Evolutionary conservation across 23 red algal genomes (phyloP).

Genomic region (Agarophyton chilense): DNA sequence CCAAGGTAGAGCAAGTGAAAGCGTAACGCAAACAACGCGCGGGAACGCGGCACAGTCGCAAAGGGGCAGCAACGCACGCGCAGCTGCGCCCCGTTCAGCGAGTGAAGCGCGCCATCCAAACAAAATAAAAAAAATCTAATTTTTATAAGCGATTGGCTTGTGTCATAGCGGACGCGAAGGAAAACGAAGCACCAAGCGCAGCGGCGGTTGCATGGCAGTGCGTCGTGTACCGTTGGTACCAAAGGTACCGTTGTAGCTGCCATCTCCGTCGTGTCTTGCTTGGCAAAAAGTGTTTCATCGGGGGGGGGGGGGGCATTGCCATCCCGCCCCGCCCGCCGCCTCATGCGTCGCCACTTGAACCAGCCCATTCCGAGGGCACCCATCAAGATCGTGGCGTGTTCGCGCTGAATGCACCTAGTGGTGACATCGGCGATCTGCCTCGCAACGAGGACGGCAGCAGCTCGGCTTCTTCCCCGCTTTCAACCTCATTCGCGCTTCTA

Average conservation of each 20-base stretch:
- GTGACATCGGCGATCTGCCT: neutral
- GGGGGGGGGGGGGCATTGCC: too few species aligned
- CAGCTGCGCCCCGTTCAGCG: too few species aligned
- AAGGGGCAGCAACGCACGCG: neutral
- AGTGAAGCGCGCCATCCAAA: too few species aligned
- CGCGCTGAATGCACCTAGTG: neutral
- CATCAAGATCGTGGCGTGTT: neutral
- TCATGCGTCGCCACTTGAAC: neutral
- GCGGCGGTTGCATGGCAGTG: too few species aligned
- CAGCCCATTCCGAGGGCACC: neutral
- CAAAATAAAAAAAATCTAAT: too few species aligned
- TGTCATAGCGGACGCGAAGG: too few species aligned
- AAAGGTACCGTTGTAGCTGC: too few species aligned
- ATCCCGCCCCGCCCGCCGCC: too few species aligned
- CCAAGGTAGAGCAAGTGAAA: neutral
- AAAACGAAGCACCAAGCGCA: too few species aligned
- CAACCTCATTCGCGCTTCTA: neutral
- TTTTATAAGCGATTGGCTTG: too few species aligned
- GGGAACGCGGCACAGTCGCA: neutral
- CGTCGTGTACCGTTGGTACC: too few species aligned
- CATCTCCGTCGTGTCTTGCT: neutral
- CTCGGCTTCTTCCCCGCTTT: neutral
- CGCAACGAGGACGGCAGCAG: neutral
- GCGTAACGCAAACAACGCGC: neutral
- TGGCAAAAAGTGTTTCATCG: too few species aligned